A percentile compares a stretch with the other conserved stretches of the same genome.
Evolutionary conservation across 441 rosid genomes (phyloP).

Genomic region (Breynia disticha): DNA sequence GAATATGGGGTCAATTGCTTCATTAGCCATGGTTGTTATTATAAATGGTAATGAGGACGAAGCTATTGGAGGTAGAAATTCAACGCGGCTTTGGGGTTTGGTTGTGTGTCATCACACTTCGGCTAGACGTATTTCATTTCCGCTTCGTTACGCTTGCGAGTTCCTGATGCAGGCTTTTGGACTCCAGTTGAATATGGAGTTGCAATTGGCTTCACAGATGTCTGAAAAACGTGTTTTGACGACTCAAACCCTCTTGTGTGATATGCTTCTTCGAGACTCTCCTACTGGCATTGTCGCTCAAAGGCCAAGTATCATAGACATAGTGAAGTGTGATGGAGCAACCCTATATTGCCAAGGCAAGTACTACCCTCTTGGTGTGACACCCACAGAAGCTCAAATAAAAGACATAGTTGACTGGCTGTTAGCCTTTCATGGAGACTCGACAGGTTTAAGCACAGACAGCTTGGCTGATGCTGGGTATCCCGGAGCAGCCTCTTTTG

Average conservation of each 20-base stretch:
- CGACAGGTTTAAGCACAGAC: conserved; percentile 90
- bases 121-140: conserved; percentile 76
- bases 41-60: conserved; percentile 81
- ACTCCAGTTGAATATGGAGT: conserved; percentile 90
- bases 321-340: conserved; percentile 86
- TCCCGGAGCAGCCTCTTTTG: conserved; percentile 71
- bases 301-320: conserved; percentile 89
- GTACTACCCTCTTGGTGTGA: conserved; percentile 64
- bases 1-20: conserved; percentile 87
- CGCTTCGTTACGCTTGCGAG: conserved; percentile 90
- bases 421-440: conserved; percentile 68
- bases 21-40: conserved; percentile 81
- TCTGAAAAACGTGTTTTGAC: conserved; percentile 77
- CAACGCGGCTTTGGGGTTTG: conserved; percentile 88
- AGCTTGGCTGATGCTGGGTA: conserved; percentile 90
- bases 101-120: conserved; percentile 98
- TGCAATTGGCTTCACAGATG: conserved; percentile 79
- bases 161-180: conserved; percentile 97
- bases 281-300: conserved; percentile 85
- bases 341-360: conserved; percentile 76
- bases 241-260: conserved; percentile 87
- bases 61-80: conserved; percentile 47
- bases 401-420: conserved; percentile 81
- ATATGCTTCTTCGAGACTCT: conserved; percentile 95
- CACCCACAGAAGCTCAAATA: conserved; percentile 74